phyloP scores from a whole-genome alignment of 805 yeast genomes.

The Blastobotrys muscicola region DNA sequence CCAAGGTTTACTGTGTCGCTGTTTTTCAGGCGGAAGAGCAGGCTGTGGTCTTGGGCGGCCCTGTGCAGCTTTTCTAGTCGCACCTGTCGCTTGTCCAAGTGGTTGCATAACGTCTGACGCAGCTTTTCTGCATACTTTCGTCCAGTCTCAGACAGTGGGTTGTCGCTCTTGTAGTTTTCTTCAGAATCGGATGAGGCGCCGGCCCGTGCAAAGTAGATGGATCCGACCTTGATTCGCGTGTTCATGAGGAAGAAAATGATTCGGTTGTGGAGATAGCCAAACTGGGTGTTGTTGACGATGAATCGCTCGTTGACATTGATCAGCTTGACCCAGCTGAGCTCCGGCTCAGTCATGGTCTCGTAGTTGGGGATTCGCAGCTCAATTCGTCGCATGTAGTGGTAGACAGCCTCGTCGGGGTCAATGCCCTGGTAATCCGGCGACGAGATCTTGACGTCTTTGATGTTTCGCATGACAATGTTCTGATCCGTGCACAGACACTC shows the following conservation, averaged over 20 bases:
- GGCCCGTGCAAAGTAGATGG: constrained; percentile 74
- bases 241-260: constrained; percentile 91
- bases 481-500: constrained; percentile 79
- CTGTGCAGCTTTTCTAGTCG: neutral
- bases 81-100: constrained; percentile 20
- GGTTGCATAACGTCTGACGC: constrained; percentile 43
- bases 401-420: constrained; percentile 63
- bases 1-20: constrained; percentile 2
- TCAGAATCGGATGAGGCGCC: constrained; percentile 38
- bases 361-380: constrained; percentile 58
- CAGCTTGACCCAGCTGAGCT: constrained; percentile 69
- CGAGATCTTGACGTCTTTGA: constrained; percentile 65
- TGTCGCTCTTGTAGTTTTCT: constrained; percentile 62
- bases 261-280: constrained; percentile 83
- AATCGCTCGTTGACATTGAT: constrained; percentile 85
- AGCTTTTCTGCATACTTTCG: constrained; percentile 54
- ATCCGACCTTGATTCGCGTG: constrained; percentile 74
- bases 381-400: constrained; percentile 68
- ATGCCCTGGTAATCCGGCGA: constrained; percentile 82
- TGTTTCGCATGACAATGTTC: constrained; percentile 58
- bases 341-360: constrained; percentile 53
- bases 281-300: constrained; percentile 67
- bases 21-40: neutral
- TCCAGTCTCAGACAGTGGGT: constrained; percentile 49
- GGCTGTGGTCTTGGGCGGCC: neutral